Evolutionary conservation across 257 asterid species (phyloP).

Genomic region (Gentiana straminea): DNA sequence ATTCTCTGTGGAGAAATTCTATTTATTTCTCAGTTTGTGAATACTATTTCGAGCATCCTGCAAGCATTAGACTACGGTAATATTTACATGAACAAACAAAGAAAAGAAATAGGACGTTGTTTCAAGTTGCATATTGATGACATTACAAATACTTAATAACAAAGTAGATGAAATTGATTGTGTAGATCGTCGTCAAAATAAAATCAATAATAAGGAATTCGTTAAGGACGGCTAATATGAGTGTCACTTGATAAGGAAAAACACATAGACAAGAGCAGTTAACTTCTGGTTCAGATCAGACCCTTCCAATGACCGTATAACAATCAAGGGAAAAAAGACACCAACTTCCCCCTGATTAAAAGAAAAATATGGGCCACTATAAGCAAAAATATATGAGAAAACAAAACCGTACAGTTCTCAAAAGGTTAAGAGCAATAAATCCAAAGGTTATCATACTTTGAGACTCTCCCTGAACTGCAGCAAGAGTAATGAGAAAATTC

Average conservation of each 20-base stretch:
- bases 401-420: slow-evolving; percentile 8
- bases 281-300: slow-evolving; percentile 70
- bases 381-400: not conserved
- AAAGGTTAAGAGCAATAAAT: slow-evolving; percentile 9
- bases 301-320: slow-evolving; percentile 78
- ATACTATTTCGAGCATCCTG: slow-evolving; percentile 96
- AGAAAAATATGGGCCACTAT: slow-evolving; percentile 6
- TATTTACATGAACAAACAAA: not conserved
- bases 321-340: slow-evolving; percentile 88
- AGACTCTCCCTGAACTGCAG: slow-evolving; percentile 90
- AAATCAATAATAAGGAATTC: slow-evolving; percentile 11
- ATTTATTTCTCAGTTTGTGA: slow-evolving; percentile 91
- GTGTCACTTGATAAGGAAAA: slow-evolving; percentile 12
- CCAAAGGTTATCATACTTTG: slow-evolving; percentile 40
- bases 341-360: slow-evolving; percentile 87
- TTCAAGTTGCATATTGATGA: too few species aligned
- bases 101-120: not conserved
- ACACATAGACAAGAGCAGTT: slow-evolving; percentile 75
- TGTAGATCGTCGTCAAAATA: not conserved
- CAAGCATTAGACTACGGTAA: slow-evolving; percentile 18
- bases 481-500: slow-evolving; percentile 76
- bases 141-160: not conserved
- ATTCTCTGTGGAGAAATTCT: too few species aligned
- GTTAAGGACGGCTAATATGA: slow-evolving; percentile 9
- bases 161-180: not conserved